These are phyloP conservation scores for Quercus variabilis DNA, from an alignment of 306 rosid species.

Conservation along the genomic window DNA sequence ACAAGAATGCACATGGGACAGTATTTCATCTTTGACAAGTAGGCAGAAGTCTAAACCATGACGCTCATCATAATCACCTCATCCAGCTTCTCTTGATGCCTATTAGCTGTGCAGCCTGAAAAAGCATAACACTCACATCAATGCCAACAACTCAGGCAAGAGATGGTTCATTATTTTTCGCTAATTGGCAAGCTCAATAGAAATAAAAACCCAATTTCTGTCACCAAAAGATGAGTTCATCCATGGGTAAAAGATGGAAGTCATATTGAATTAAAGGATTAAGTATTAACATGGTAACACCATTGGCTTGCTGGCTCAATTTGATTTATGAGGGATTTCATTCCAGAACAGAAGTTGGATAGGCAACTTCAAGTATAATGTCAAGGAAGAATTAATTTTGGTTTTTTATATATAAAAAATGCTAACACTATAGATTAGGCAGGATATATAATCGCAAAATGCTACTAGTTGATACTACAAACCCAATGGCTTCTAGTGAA, in stretches of 20 bases:
- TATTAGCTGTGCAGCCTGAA: constrained; percentile 51
- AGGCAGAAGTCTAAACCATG: constrained; percentile 33
- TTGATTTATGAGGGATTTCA: not conserved
- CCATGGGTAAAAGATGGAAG: not conserved
- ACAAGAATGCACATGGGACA: constrained; percentile 66
- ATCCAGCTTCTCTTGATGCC: constrained; percentile 25
- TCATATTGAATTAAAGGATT: too few species aligned
- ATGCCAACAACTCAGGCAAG: constrained; percentile 20
- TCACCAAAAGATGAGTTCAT: not conserved
- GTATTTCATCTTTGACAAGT: constrained; percentile 52
- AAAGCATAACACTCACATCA: constrained; percentile 39
- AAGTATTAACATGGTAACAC: too few species aligned
- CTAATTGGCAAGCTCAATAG: constrained; percentile 3
- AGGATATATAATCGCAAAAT: not conserved
- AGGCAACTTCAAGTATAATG: not conserved
- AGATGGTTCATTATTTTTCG: constrained; percentile 4
- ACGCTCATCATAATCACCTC: constrained; percentile 30
- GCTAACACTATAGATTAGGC: not conserved
- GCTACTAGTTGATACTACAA: not conserved
- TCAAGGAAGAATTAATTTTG: not conserved
- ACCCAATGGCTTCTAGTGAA: not conserved
- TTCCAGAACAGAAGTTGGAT: not conserved
- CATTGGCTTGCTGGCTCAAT: too few species aligned
- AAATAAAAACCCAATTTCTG: not conserved
- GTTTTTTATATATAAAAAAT: not conserved